Evolutionary conservation across 2,329 filamentous ascomycete species (phyloP).

Genomic region (Ophiostoma fasciatum): DNA sequence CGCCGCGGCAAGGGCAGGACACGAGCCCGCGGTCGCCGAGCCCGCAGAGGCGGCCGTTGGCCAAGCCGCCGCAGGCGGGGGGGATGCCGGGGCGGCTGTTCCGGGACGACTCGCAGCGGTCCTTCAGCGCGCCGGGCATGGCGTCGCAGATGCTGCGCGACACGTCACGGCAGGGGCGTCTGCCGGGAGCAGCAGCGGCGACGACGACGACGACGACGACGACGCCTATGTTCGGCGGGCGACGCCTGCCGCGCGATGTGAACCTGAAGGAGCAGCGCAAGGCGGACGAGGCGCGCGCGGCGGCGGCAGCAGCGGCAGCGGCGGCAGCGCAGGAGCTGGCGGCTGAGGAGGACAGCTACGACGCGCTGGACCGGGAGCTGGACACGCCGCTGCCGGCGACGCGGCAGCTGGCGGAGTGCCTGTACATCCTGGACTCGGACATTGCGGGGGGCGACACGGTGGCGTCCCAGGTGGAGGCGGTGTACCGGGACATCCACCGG

Average conservation of each 20-base stretch:
- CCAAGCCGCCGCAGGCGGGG: constrained; percentile 1
- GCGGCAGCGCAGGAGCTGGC: constrained; percentile 50
- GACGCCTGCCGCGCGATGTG: constrained; percentile 29
- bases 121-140: constrained; percentile 45
- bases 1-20: constrained; percentile 29
- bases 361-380: constrained; percentile 45
- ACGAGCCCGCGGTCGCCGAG: constrained; percentile 60
- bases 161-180: constrained; percentile 18
- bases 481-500: constrained; percentile 71
- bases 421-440: constrained; percentile 31
- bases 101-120: constrained; percentile 37
- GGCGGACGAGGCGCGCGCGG: constrained; percentile 37
- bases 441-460: constrained; percentile 40
- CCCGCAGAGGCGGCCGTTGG: constrained; percentile 35
- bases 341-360: constrained; percentile 54
- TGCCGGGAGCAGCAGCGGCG: constrained; percentile 14
- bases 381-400: constrained; percentile 46
- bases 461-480: constrained; percentile 47
- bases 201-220: background rate
- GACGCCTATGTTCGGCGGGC: constrained; percentile 14
- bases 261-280: constrained; percentile 36
- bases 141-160: constrained; percentile 36
- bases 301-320: constrained; percentile 43
- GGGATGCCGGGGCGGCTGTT: constrained; percentile 24
- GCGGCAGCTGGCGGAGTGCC: constrained; percentile 49